A percentile compares a stretch with the other conserved stretches of the same genome.
Evolutionary conservation across 164 flowering plant species (phyloP).

Genomic region (Nelumbo lutea): DNA sequence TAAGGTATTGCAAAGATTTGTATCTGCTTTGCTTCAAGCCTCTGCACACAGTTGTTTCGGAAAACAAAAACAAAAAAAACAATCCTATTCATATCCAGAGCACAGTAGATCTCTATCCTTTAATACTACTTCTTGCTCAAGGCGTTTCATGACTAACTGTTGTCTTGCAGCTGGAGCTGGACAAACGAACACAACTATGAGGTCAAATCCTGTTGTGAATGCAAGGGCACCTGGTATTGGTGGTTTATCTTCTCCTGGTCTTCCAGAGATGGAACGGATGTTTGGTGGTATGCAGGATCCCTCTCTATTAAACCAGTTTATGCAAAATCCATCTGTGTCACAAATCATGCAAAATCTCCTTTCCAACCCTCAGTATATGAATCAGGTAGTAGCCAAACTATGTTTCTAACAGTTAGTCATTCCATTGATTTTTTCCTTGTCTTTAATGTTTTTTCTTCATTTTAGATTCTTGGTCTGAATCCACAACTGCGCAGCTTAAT

Average conservation of each 20-base stretch:
- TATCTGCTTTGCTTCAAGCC: too few relatives aligned
- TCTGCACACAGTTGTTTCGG: too few relatives aligned
- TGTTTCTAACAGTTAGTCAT: not conserved
- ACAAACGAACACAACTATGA: slow-evolving; percentile 49
- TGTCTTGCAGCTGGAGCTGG: slow-evolving; percentile 38
- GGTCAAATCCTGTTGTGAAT: slow-evolving; percentile 49
- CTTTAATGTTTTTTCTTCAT: slow-evolving; percentile 4
- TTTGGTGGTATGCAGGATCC: slow-evolving; percentile 56
- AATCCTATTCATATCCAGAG: too few relatives aligned
- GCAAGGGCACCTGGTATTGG: slow-evolving; percentile 47
- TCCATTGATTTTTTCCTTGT: not conserved
- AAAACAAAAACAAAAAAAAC: too few relatives aligned
- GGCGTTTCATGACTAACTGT: not conserved
- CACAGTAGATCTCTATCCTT: too few relatives aligned
- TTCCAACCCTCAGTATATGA: slow-evolving; percentile 63
- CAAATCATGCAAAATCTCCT: slow-evolving; percentile 80
- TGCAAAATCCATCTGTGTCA: slow-evolving; percentile 86
- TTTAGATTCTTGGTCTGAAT: slow-evolving; percentile 36
- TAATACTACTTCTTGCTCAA: too few relatives aligned
- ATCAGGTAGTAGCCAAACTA: slow-evolving; percentile 33
- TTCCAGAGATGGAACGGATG: slow-evolving; percentile 58
- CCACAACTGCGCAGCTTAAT: slow-evolving; percentile 49
- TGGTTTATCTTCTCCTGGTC: slow-evolving; percentile 66
- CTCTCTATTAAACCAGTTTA: slow-evolving; percentile 46
- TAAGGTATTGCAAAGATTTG: too few relatives aligned